Conservation (phyloP, 1,284 basidiomycete genomes). For the Ustilago nuda region DNA sequence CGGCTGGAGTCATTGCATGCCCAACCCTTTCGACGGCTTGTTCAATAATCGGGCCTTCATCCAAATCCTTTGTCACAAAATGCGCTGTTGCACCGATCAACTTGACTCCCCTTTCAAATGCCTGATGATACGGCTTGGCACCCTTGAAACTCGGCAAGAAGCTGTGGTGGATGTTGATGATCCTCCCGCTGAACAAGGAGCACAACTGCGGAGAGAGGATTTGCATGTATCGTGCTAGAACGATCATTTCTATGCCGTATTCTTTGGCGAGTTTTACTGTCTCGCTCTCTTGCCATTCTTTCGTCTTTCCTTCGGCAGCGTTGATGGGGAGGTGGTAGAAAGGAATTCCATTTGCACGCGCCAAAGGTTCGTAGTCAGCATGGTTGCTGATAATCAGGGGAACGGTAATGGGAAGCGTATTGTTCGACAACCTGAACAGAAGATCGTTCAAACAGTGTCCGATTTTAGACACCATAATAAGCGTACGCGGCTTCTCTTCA, state of each 20-base stretch:
- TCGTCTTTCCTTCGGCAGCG: conserved; percentile 60
- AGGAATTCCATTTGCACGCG: conserved; percentile 63
- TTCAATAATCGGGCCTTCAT: conserved; percentile 68
- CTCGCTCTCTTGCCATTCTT: conserved; percentile 66
- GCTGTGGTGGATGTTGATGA: conserved; percentile 69
- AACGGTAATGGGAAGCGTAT: conserved; percentile 58
- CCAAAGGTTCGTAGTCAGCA: conserved; percentile 59
- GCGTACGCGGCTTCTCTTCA: conserved; percentile 59
- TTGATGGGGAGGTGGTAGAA: conserved; percentile 68
- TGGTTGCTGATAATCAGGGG: conserved; percentile 68
- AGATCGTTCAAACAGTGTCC: conserved; percentile 68
- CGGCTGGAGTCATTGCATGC: conserved; percentile 58
- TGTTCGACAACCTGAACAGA: conserved; percentile 60
- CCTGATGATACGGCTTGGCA: conserved; percentile 67
- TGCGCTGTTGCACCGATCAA: conserved; percentile 68
- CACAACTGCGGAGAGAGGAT: conserved; percentile 63
- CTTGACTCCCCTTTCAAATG: conserved; percentile 65
- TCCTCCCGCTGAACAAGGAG: conserved; percentile 52
- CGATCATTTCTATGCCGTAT: conserved; percentile 66
- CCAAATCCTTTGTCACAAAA: conserved; percentile 65
- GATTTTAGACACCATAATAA: conserved; percentile 68
- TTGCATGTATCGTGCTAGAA: conserved; percentile 67
- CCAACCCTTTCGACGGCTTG: conserved; percentile 65
- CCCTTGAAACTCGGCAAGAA: conserved; percentile 67
- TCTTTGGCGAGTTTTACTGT: conserved; percentile 61